A percentile compares a stretch with the other conserved stretches of the same genome.
Evolutionary conservation across 129 eudicot species (phyloP).

Genomic region (carrot (Daucus carota)): DH1_v3.0 NC_030381.2:8988001-8988500

Average conservation of each 20-base stretch:
- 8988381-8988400: conserved; percentile 71
- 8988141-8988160: too few species aligned
- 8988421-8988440: conserved; percentile 64
- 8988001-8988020: conserved; percentile 77
- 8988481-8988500: conserved; percentile 43
- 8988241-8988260: conserved; percentile 23
- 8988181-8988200: too few species aligned
- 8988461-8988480: conserved; percentile 61
- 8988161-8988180: too few species aligned
- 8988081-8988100: conserved; percentile 67
- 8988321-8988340: conserved; percentile 39
- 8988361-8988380: conserved; percentile 59
- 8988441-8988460: conserved; percentile 96
- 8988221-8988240: not conserved
- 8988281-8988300: conserved; percentile 41
- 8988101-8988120: conserved; percentile 47
- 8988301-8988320: conserved; percentile 42
- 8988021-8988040: conserved; percentile 76
- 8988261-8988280: conserved; percentile 43
- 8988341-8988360: conserved; percentile 47
- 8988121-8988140: not conserved
- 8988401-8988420: conserved; percentile 55
- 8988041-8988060: conserved; percentile 88
- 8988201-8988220: too few species aligned
- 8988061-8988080: conserved; percentile 69